phyloP scores from a whole-genome alignment of 2,329 filamentous ascomycete genomes.

The Sporothrix curviconia region DNA sequence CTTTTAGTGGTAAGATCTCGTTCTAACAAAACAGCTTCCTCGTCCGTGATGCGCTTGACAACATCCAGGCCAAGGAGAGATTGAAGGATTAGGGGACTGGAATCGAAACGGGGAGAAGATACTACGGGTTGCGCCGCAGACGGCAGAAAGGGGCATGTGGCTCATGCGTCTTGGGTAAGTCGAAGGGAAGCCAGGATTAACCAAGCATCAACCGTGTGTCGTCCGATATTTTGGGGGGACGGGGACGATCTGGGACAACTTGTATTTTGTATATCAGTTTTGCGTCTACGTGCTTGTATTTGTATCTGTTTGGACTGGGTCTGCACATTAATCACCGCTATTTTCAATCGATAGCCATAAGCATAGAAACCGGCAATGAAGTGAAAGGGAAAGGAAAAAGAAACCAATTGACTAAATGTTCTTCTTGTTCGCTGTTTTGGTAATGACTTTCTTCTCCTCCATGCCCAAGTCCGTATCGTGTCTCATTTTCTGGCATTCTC shows the following conservation, averaged over 20 bases:
- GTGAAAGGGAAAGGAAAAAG: no score
- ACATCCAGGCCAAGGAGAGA: conserved; percentile 61
- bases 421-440: background rate
- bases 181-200: no score
- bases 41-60: conserved; percentile 76
- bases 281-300: no score
- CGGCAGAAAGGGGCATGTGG: background rate
- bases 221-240: background rate
- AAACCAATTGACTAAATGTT: background rate
- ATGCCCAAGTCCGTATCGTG: no score
- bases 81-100: conserved; percentile 45
- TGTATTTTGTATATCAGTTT: no score
- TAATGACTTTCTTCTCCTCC: no score
- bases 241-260: no score
- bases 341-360: background rate
- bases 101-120: no score
- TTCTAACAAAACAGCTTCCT: conserved; percentile 59
- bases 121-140: no score
- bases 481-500: background rate
- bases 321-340: background rate
- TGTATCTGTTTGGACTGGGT: background rate
- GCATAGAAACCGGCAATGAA: conserved; percentile 5
- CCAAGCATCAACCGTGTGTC: no score
- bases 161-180: background rate
- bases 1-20: background rate